Evolutionary conservation across 2,329 filamentous ascomycete species (phyloP), one percentile per base, ranked within the genome.

Genomic region (Fusarium sp.): DNA sequence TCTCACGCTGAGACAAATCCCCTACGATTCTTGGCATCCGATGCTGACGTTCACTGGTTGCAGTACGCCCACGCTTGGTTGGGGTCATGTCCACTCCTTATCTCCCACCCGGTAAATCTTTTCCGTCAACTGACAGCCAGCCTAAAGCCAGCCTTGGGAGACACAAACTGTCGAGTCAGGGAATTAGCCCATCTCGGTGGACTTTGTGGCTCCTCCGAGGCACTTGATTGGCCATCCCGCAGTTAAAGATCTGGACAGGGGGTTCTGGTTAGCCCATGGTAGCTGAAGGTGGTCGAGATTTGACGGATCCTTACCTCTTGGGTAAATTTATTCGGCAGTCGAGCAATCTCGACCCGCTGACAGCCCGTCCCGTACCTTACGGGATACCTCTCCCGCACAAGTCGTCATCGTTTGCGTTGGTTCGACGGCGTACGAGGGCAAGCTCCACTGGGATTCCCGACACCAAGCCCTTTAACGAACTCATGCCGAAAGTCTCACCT

Each of bases 31-130:
- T 74, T 74, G 71, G 71, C 68, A 38, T n/a, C 47, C 15, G 54
- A 58, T 37, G 61, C 71, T 72, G 63, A 33, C 65, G 45, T 61
- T 74, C 47, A 52, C 61, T 65, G 69, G 67, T 43, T 52, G 58
- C 25, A 12, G 27, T 20, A 38, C 47, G 37, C 35, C 47, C 45
- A 56, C 52, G 25, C 62, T 35, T n/a, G 54, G 38, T 25, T 45
- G 40, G 52, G 38, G 50, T 57, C 32, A 33, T 47, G 52, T 12
- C 37, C 63, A 64, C 61, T 25, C 27, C 38, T 64, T 62, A 69
- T 63, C 66, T 64, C 56, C 37, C 25, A n/a, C 22, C 45, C 72
- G 72, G 72, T 59, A 60, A 75, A 73, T 40, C 40, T 73, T 70
- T 74, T 67, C 72, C 72, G 66, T 25, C 38, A 32, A 38, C 20